phyloP scores from a whole-genome alignment of 2,329 filamentous ascomycete genomes.

The Claviceps capensis region DNA sequence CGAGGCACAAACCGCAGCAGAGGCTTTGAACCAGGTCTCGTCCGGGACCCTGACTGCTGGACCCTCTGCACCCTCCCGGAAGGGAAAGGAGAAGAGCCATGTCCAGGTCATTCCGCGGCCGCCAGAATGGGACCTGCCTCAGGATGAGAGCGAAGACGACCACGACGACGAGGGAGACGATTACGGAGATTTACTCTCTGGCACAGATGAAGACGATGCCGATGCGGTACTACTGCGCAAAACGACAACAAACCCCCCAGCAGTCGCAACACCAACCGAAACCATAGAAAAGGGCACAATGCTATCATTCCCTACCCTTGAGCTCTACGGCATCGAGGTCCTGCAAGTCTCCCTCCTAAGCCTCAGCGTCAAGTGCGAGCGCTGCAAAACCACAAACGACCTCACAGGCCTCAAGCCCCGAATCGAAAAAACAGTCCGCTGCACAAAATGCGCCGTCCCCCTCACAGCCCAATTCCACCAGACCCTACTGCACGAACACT shows the following conservation, averaged over 20 bases:
- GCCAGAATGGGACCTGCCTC: constrained; percentile 53
- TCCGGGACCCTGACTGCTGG: constrained; percentile 5
- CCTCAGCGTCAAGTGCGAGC: constrained; percentile 61
- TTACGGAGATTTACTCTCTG: constrained; percentile 18
- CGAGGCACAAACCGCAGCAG: constrained; percentile 5
- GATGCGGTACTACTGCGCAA: constrained; percentile 24
- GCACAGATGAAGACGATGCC: constrained; percentile 28
- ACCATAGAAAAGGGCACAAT: constrained; percentile 56
- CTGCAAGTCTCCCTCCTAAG: constrained; percentile 54
- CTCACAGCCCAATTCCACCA: constrained; percentile 45
- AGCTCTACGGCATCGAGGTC: constrained; percentile 65
- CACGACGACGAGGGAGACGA: constrained; percentile 17
- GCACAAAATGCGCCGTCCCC: constrained; percentile 43
- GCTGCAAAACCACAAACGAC: constrained; percentile 64
- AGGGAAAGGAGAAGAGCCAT: constrained; percentile 41
- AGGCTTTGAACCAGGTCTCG: background rate
- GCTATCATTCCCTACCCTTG: constrained; percentile 63
- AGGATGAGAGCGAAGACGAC: constrained; percentile 22
- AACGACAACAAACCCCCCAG: constrained; percentile 10
- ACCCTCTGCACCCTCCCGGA: constrained; percentile 8
- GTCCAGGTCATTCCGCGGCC: constrained; percentile 61
- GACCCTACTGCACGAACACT: constrained; percentile 60
- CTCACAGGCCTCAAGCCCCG: constrained; percentile 50
- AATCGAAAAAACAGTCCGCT: constrained; percentile 35
- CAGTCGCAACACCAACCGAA: constrained; percentile 10